Percentiles rank a stretch among this genome's conserved stretches.
Conservation (phyloP, 2,329 filamentous ascomycete species). For the Penicillium expansum region DNA sequence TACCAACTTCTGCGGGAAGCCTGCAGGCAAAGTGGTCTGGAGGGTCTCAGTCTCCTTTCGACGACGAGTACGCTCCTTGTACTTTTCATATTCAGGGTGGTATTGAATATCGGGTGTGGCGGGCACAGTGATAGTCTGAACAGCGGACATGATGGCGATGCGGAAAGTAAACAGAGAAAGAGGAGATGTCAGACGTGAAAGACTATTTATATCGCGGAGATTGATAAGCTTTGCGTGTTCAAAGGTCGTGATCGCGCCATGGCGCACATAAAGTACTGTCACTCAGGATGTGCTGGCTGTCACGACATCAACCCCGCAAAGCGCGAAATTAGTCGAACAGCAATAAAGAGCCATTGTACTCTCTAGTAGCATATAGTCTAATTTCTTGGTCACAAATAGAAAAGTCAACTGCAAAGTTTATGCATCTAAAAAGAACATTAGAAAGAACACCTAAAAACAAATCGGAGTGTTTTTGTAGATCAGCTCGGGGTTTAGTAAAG, state of each 20-base stretch:
- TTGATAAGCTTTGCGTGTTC: not conserved
- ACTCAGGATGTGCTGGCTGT: too few relatives aligned
- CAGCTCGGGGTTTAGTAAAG: too few relatives aligned
- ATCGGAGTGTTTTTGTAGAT: too few relatives aligned
- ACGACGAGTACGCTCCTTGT: slow-evolving; percentile 18
- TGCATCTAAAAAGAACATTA: too few relatives aligned
- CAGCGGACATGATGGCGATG: slow-evolving; percentile 15
- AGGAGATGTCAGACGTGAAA: not conserved
- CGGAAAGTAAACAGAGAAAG: accelerated
- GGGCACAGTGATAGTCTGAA: slow-evolving; percentile 14
- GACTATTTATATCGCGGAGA: not conserved
- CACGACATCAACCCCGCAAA: slow-evolving; percentile 12
- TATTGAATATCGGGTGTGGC: slow-evolving; percentile 25
- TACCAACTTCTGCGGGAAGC: slow-evolving; percentile 42
- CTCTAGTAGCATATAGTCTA: too few relatives aligned
- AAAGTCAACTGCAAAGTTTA: too few relatives aligned
- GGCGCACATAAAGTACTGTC: too few relatives aligned
- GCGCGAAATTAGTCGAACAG: not conserved
- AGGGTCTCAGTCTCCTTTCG: slow-evolving; percentile 20
- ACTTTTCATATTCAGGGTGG: slow-evolving; percentile 23
- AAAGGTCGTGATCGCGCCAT: not conserved
- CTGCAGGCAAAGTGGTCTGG: slow-evolving; percentile 34
- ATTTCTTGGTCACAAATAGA: too few relatives aligned
- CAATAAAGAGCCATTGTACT: too few relatives aligned
- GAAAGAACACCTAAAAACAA: too few relatives aligned